Evolutionary conservation across 805 yeast genomes (phyloP).

Genomic region (Wickerhamiella allomyrinae): DNA sequence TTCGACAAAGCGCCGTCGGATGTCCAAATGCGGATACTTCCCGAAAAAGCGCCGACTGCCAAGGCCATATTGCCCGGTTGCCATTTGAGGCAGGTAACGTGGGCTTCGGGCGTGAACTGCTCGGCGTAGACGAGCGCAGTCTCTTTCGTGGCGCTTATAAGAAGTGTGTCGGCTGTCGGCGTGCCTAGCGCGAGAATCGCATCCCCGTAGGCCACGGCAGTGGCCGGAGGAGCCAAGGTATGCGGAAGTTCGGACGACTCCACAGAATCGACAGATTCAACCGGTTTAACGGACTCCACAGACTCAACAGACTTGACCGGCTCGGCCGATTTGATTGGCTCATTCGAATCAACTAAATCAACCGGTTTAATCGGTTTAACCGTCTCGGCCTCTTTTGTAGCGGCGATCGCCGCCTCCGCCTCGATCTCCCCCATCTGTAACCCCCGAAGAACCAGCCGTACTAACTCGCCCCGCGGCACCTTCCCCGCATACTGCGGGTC

Average conservation of each 20-base stretch:
- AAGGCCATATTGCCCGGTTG: conserved; percentile 25
- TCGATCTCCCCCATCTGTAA: conserved; percentile 64
- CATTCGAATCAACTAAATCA: too few relatives aligned
- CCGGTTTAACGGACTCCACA: too few relatives aligned
- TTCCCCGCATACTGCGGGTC: conserved; percentile 29
- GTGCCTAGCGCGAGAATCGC: conserved; percentile 6
- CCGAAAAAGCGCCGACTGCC: conserved; percentile 51
- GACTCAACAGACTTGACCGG: too few relatives aligned
- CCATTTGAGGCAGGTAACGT: conserved; percentile 9
- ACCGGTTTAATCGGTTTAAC: too few relatives aligned
- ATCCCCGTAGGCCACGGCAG: background rate
- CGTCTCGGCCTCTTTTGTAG: conserved; percentile 20
- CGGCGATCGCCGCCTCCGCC: conserved; percentile 25
- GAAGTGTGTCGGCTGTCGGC: conserved; percentile 7
- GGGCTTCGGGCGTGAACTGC: background rate
- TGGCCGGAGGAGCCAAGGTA: background rate
- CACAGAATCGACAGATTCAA: too few relatives aligned
- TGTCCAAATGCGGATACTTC: conserved; percentile 71
- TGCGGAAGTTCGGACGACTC: too few relatives aligned
- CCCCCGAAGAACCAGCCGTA: conserved; percentile 74
- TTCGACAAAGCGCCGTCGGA: conserved; percentile 51
- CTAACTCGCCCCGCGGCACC: conserved; percentile 70
- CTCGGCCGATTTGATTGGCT: too few relatives aligned
- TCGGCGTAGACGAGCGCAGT: background rate
- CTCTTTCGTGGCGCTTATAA: background rate